Evolutionary conservation across 129 eudicot species (phyloP), one percentile per base, ranked within the genome.

Genomic region (Glebionis coronaria): DNA sequence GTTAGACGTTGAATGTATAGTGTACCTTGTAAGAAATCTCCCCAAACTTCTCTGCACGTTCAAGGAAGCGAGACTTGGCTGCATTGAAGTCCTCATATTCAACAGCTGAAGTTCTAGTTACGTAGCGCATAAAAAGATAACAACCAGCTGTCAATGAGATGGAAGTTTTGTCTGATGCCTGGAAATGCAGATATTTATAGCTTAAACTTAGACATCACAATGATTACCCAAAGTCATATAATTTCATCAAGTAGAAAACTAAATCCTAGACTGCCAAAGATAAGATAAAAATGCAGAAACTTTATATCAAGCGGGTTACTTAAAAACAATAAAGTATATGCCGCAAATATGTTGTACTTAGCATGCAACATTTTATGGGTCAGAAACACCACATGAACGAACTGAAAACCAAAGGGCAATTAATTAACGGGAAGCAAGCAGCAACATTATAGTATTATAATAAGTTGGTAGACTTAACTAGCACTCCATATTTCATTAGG

Each of bases 21-120:
- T 35, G 59, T 55, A 89, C 98, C 97, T 86, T 93, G 45, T 86
- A 77, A 63, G 98, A 93, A 74, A 88, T 93, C 67, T 93, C 95
- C 50, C 98, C 98, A 68, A 93, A 93, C 86, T 86, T 93, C 88
- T 86, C 95, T 61, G 98, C 98, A 68, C 98, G 97, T 79, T 93
- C 98, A 72, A 93, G 88, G 52, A 93, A 88, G 65, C 98, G 95
- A 49, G 96, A 84, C 80, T 84, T 93, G 12, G 98, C 97, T 40
- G 96, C 82, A 79, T 78, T 78, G 69, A 93, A 93, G 75, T 88
- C 95, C 72, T 93, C 98, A 47, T 86, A 84, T 69, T 88, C 97
- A 55, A 93, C 71, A 44, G 98, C 97, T 54, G 98, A 83, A 60
- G 98, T 93, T 82, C 97, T 86, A 57, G 97, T 93, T 25, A 93